Evolutionary conservation across 441 rosid genomes (phyloP).

Genomic region (Arabidopsis hybrid): DNA sequence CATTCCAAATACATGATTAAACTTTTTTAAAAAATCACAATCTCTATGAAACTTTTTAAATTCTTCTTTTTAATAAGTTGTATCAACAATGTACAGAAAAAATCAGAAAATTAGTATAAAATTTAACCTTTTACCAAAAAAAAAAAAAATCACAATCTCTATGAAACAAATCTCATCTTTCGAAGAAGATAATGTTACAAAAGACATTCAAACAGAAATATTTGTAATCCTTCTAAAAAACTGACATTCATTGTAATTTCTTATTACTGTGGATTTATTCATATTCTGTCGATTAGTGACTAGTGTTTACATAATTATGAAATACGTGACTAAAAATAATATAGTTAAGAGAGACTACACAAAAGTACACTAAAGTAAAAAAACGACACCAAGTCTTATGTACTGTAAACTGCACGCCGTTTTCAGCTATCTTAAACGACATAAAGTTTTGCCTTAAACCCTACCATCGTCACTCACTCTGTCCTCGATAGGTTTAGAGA

Average conservation of each 20-base stretch:
- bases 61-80: too few species aligned
- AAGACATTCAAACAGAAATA: background rate
- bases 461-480: conserved; percentile 1
- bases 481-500: conserved; percentile 24
- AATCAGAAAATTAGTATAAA: too few species aligned
- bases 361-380: background rate
- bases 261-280: background rate
- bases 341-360: background rate
- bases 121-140: too few species aligned
- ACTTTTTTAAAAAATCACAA: background rate
- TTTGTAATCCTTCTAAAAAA: background rate
- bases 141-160: background rate
- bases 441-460: conserved; percentile 30
- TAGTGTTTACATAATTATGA: background rate
- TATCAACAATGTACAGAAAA: too few species aligned
- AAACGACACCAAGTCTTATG: background rate
- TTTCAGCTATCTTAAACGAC: background rate
- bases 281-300: background rate
- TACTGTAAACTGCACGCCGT: conserved; percentile 18
- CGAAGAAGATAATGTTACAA: background rate
- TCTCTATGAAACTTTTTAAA: too few species aligned
- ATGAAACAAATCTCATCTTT: background rate
- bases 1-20: background rate
- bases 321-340: background rate
- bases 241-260: background rate